These are phyloP conservation scores for Fusarium fracticaudum DNA, from an alignment of 2,329 filamentous ascomycete genomes.

Conservation along the genomic window DNA sequence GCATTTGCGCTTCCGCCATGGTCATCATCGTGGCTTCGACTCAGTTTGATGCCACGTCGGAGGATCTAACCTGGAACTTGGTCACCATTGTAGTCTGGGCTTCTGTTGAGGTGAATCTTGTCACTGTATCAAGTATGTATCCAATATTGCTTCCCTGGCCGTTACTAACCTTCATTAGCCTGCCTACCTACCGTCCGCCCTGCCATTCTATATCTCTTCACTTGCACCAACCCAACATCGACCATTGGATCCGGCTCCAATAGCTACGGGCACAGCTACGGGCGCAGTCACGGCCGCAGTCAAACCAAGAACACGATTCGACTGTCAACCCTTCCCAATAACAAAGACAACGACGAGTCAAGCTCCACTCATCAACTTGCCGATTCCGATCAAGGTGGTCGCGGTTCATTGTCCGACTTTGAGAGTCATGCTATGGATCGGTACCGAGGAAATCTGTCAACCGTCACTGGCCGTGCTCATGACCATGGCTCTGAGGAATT, in stretches of 20 bases:
- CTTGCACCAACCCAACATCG: slow-evolving; percentile 15
- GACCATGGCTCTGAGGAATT: background rate
- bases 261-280: slow-evolving; percentile 9
- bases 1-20: slow-evolving; percentile 33
- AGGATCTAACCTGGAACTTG: slow-evolving; percentile 38
- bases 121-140: slow-evolving; percentile 36
- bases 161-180: background rate
- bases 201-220: slow-evolving; percentile 33
- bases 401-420: slow-evolving; percentile 27
- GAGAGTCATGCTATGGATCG: slow-evolving; percentile 35
- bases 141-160: rapidly evolving
- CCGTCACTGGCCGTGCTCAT: slow-evolving; percentile 16
- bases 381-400: slow-evolving; percentile 3
- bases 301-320: slow-evolving; percentile 37
- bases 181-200: slow-evolving; percentile 38
- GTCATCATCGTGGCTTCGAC: slow-evolving; percentile 34
- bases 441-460: slow-evolving; percentile 18
- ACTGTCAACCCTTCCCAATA: slow-evolving; percentile 23
- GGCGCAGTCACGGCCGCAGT: slow-evolving; percentile 23
- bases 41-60: slow-evolving; percentile 10
- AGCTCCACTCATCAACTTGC: slow-evolving; percentile 39
- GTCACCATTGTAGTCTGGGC: slow-evolving; percentile 38
- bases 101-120: slow-evolving; percentile 38
- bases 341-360: slow-evolving; percentile 28
- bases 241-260: slow-evolving; percentile 26